Base-by-base conservation (phyloP, 2,329 filamentous ascomycete species). In the Fusarium drepaniforme region DNA sequence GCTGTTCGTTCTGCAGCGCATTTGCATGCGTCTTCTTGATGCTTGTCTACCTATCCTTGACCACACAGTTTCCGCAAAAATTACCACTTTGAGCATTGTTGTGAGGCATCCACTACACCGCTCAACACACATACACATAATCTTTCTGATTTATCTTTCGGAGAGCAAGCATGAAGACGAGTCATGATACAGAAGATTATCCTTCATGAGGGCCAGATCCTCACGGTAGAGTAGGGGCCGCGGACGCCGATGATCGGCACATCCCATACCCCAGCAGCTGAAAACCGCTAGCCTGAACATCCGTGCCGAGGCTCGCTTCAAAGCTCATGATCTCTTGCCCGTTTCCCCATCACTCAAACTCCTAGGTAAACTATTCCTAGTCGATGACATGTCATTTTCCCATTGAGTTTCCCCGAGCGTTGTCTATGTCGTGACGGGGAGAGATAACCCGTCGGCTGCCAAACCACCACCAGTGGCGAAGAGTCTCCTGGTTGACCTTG, bases 51-150 rank as follows among this genome's bases (percentile, higher is more conserved):
- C 57, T 61, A 33, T 46, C 57, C 60, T 64, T 44, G 53, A 70
- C 30, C 62, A 70, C 63, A 35, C 64, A 42, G 16, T 23, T 75
- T 42, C 73, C 73, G 73, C 73, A 75, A 75, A 35, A 75, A 74
- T 75, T 75, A 66, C 73, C 70, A 42, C 44, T 74, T 75, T 68
- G 44, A 71, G 64, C 56, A 67, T 35, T 40, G 25, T 6, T 15
- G 28, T 56, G 18, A 56, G 28, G 49, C 28, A 56, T 56, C 49
- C 21, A 8, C 49, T 21, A 33, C 49, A 56, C 49, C 49, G 28
- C 49, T 33, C 18, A 33, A 33, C 28, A 56, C 18, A 13, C 49
- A 30, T 8, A 51, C 3, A 16, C 23, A 28, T 51, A 30, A 16
- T 28, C 44, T 49, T 15, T 56, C 28, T 56, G 18, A 33, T 56